Percentiles rank a stretch among this genome's conserved stretches.
These are phyloP conservation scores for Metrosideros polymorpha DNA, from an alignment of 441 rosid species.

Conservation along the genomic window DNA sequence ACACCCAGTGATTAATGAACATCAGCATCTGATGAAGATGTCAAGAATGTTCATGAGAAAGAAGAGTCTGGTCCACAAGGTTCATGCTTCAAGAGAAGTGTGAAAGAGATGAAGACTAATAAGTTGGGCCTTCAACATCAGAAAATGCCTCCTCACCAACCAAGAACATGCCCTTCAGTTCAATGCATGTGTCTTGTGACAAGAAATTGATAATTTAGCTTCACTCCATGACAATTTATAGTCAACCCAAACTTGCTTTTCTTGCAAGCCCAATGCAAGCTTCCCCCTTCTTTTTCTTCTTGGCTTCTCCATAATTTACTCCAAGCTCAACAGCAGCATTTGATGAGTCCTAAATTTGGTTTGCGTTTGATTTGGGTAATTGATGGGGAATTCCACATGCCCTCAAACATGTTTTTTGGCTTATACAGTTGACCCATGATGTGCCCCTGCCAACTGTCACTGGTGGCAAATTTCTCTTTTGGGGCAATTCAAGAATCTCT, in stretches of 20 bases:
- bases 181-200: not conserved
- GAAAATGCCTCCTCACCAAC: conserved; percentile 12
- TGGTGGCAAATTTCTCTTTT: not conserved
- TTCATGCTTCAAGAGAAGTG: not conserved
- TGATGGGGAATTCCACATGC: not conserved
- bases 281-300: not conserved
- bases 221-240: not conserved
- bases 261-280: not conserved
- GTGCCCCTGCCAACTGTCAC: not conserved
- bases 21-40: not conserved
- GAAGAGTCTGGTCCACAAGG: not conserved
- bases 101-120: not conserved
- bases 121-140: conserved; percentile 12
- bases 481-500: not conserved
- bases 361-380: not conserved
- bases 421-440: not conserved
- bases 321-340: not conserved
- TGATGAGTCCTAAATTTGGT: not conserved
- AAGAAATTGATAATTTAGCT: not conserved
- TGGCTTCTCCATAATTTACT: not conserved
- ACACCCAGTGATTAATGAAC: not conserved
- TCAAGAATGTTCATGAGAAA: not conserved
- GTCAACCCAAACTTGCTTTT: not conserved
- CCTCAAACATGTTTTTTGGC: not conserved
- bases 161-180: not conserved